These are phyloP conservation scores for Talaromyces adpressus DNA, from an alignment of 495 filamentous ascomycete genomes.

Conservation along the genomic window DNA sequence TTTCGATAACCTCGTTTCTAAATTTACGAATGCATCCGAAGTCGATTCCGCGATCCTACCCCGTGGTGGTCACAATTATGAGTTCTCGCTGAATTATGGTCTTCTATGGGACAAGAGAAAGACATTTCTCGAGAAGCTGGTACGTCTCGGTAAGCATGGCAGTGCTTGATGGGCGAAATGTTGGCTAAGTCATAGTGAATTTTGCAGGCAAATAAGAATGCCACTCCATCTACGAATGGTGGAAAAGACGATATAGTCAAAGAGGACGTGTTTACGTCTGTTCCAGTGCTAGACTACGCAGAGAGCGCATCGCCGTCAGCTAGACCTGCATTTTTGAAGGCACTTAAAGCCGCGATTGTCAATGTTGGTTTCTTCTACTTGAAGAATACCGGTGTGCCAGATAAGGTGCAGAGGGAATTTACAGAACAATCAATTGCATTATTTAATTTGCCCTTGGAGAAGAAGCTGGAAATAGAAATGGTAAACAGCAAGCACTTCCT, in stretches of 20 bases:
- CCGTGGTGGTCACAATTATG: slow-evolving; percentile 8
- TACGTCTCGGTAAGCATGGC: neutral
- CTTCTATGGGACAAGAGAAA: slow-evolving; percentile 1
- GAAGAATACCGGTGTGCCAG: slow-evolving; percentile 70
- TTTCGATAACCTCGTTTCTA: slow-evolving; percentile 1
- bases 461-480: slow-evolving; percentile 87
- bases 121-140: slow-evolving; percentile 2
- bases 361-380: slow-evolving; percentile 94
- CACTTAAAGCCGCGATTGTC: slow-evolving; percentile 72
- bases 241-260: slow-evolving; percentile 10
- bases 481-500: slow-evolving; percentile 64
- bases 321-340: slow-evolving; percentile 64
- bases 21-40: neutral
- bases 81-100: neutral
- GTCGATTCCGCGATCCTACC: slow-evolving; percentile 5
- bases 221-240: neutral
- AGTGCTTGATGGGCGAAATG: neutral
- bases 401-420: slow-evolving; percentile 59
- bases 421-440: slow-evolving; percentile 62
- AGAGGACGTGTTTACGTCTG: slow-evolving; percentile 51
- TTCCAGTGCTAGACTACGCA: slow-evolving; percentile 78
- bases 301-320: slow-evolving; percentile 54
- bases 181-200: neutral
- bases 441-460: slow-evolving; percentile 74
- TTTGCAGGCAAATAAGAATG: neutral